Evolutionary conservation across 495 filamentous ascomycete genomes (phyloP), one percentile per base, ranked within the genome.

Genomic region (Penicillium verhagenii): DNA sequence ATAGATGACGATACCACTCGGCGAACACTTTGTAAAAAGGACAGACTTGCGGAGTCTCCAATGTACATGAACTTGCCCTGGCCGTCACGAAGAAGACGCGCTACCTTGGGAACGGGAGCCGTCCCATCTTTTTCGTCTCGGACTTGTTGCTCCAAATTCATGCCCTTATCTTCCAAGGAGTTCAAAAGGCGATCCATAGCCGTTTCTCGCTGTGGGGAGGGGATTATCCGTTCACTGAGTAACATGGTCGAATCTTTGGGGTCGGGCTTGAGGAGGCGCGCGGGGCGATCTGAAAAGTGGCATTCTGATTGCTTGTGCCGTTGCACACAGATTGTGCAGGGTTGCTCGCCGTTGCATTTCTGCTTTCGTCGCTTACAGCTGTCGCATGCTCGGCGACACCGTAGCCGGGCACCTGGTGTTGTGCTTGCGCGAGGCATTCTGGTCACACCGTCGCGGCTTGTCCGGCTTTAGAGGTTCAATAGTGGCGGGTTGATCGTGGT

Each of bases 341-440:
- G 86, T 50, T 81, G 81, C 52, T 82, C 67, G 47, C 87, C 87
- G 70, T 91, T 87, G 70, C 87, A 90, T 80, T 90, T 90, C 72
- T 90, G 87, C 71, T 90, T 90, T 60, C 88, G 80, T 50, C 85
- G 77, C 73, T 90, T 91, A 74, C 88, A 91, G 61, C 82, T 86
- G 59, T 90, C 85, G 69, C 88, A 91, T 33, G 88, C 88, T 56
- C 71, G 61, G 47, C 71, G 61, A 54, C 71, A 74, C 23, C 74
- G 72, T 39, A 75, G 70, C 4, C 74, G 69, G 18, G 64, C 66
- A 13, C 72, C 69, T 10, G 72, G 60, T 11, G 64, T 54, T 3
- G 67, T 66, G 50, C 60, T 73, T 16, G 68, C 72, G 43, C 68
- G 63, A 59, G 72, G 74, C 74, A 77, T 77, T 13, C n/a, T 33